Evolutionary conservation across 2,329 filamentous ascomycete species (phyloP), one percentile per base, ranked within the genome.

Genomic region (Neonectria faginata): DNA sequence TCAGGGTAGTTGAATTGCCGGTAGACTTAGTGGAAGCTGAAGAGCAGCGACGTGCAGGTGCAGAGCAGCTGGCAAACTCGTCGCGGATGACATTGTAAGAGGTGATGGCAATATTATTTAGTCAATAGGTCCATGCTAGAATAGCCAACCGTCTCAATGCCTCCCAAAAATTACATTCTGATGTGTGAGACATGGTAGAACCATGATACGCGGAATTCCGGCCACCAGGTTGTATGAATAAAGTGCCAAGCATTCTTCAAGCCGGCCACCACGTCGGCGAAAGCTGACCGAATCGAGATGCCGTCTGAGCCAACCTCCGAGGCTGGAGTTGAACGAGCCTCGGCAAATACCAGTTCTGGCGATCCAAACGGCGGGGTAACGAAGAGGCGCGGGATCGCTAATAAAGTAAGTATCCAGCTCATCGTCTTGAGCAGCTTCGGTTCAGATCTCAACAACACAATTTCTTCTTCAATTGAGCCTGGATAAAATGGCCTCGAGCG

Each of bases 1-100:
- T 69, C 9, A 73, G 74, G 29, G 52, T 71, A 11, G 74, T 77
- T 18, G 73, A 73, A n/a, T 20, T 78, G 45, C 77, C 77, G 0
- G 29, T 22, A 10, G 66, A 68, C 8, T 65, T 77, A 45, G 66
- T 75, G 1, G 31, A 67, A 20, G 53, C 25, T 3, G 74, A 76
- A 53, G 60, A 71, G 5, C 39, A 58, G 42, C 48, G 70, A 20
- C 64, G 71, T 16, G 52, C 8, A 18, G 47, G 20, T n/a, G 62
- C 57, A 0, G 20, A 55, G 31, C 20, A 36, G 33, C 22, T 18
- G 1, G 65, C 51, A 1, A 51, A 27, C 14, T 48, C 51, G 5
- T 33, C 42, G 18, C 55, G 47, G 14, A 44, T 41, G 29, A 52
- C 50, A 39, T 36, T 62, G 9, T 67, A 51, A 39, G 14, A 51